Evolutionary conservation across 2,329 filamentous ascomycete genomes (phyloP).

Genomic region (Lasiodiplodia hormozganensis): DNA sequence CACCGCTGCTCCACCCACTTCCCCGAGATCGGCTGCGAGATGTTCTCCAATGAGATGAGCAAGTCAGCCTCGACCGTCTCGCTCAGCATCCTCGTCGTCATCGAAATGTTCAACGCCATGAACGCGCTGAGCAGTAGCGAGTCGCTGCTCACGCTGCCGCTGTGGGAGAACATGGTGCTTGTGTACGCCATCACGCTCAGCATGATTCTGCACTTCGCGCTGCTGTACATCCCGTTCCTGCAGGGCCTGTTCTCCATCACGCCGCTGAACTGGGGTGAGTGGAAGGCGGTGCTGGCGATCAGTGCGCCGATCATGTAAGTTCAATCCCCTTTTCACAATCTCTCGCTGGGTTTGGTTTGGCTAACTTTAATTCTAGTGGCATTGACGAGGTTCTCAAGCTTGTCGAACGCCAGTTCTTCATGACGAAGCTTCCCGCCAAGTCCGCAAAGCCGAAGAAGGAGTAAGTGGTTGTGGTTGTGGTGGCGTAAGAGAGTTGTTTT

Average conservation of each 20-base stretch:
- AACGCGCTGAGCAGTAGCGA: conserved; percentile 96
- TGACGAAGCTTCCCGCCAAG: conserved; percentile 20
- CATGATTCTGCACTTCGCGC: conserved; percentile 93
- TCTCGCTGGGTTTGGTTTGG: conserved; percentile 6
- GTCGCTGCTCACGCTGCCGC: conserved; percentile 86
- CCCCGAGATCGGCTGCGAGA: conserved; percentile 86
- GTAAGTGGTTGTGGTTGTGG: background rate
- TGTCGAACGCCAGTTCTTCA: conserved; percentile 62
- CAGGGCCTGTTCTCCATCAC: conserved; percentile 90
- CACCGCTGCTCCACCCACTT: conserved; percentile 88
- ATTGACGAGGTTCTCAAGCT: conserved; percentile 87
- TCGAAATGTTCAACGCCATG: conserved; percentile 99
- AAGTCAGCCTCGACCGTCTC: conserved; percentile 93
- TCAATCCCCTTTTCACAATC: conserved; percentile 11
- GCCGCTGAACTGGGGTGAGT: conserved; percentile 84
- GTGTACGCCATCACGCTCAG: conserved; percentile 92
- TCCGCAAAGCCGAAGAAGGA: conserved; percentile 23
- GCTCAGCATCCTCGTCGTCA: conserved; percentile 88
- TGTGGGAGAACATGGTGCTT: conserved; percentile 99
- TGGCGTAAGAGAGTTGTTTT: background rate
- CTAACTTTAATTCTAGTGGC: conserved; percentile 57
- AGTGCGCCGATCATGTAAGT: conserved; percentile 93
- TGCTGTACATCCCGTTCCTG: conserved; percentile 89
- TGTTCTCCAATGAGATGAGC: conserved; percentile 86
- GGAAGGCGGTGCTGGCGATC: conserved; percentile 88